Conservation (phyloP, 768 basidiomycete genomes). For the Russula sp. region DNA sequence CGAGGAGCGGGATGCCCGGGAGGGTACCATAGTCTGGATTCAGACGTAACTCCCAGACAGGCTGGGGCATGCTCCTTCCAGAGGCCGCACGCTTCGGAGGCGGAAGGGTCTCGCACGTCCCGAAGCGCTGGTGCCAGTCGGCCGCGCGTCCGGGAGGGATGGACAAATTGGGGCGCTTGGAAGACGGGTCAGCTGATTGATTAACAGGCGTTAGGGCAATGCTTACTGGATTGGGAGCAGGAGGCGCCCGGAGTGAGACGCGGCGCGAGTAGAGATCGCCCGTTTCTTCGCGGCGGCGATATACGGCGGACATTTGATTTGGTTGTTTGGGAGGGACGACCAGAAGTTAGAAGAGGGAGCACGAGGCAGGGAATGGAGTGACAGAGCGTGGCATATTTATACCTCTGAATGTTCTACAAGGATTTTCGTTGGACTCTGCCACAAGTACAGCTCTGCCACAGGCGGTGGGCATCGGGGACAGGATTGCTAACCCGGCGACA, state of each 20-base stretch:
- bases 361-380: background rate
- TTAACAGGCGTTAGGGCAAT: too few species aligned
- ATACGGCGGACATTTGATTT: background rate
- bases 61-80: background rate
- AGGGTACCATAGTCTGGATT: constrained; percentile 15
- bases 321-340: background rate
- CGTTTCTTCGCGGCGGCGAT: background rate
- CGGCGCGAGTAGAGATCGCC: background rate
- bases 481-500: too few species aligned
- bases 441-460: constrained; percentile 5
- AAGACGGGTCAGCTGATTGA: background rate
- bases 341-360: background rate
- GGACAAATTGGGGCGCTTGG: constrained; percentile 4
- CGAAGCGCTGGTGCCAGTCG: constrained; percentile 16
- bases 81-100: background rate
- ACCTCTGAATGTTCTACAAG: background rate
- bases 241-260: constrained; percentile 16
- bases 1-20: constrained; percentile 15
- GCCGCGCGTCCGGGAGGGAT: constrained; percentile 17
- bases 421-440: background rate
- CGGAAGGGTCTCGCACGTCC: constrained; percentile 6
- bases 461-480: background rate
- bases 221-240: constrained; percentile 11
- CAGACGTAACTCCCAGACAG: constrained; percentile 13
- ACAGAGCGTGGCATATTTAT: constrained; percentile 6